Evolutionary conservation across 306 rosid species (phyloP).

Genomic region (Luffa acutangula): DNA sequence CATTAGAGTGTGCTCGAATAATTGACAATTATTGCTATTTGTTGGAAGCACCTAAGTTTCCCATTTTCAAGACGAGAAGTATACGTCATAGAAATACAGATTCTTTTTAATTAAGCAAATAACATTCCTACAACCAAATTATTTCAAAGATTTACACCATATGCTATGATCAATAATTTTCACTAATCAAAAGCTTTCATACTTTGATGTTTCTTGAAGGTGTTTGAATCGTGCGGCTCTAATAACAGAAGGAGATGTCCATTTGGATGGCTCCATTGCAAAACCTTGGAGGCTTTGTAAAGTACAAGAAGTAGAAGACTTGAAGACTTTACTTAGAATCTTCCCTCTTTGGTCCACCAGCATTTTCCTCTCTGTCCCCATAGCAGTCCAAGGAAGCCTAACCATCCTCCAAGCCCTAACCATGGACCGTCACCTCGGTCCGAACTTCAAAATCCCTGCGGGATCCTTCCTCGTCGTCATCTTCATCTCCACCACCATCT

Average conservation of each 20-base stretch:
- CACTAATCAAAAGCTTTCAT: neutral
- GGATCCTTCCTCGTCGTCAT: conserved; percentile 23
- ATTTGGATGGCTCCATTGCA: conserved; percentile 22
- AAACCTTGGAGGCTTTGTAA: conserved; percentile 50
- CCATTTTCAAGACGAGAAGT: too few relatives aligned
- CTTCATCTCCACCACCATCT: conserved; percentile 29
- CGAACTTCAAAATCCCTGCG: conserved; percentile 39
- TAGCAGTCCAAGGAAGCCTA: conserved; percentile 29
- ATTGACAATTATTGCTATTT: too few relatives aligned
- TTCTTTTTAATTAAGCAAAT: too few relatives aligned
- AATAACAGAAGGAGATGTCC: conserved; percentile 34
- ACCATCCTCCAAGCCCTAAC: conserved; percentile 46
- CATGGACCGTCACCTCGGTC: conserved; percentile 45
- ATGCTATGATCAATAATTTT: neutral
- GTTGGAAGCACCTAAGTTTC: too few relatives aligned
- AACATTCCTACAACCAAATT: neutral
- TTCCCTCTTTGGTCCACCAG: conserved; percentile 39
- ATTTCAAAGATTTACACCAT: neutral
- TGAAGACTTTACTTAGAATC: conserved; percentile 33
- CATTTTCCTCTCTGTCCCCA: conserved; percentile 36
- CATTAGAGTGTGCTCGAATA: too few relatives aligned
- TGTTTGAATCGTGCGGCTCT: conserved; percentile 43
- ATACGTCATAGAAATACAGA: too few relatives aligned
- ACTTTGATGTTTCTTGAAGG: conserved; percentile 13
- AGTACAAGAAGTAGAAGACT: conserved; percentile 45